These are phyloP conservation scores for Lactifluus echinatus DNA, from an alignment of 768 basidiomycete species.

Conservation along the genomic window DNA sequence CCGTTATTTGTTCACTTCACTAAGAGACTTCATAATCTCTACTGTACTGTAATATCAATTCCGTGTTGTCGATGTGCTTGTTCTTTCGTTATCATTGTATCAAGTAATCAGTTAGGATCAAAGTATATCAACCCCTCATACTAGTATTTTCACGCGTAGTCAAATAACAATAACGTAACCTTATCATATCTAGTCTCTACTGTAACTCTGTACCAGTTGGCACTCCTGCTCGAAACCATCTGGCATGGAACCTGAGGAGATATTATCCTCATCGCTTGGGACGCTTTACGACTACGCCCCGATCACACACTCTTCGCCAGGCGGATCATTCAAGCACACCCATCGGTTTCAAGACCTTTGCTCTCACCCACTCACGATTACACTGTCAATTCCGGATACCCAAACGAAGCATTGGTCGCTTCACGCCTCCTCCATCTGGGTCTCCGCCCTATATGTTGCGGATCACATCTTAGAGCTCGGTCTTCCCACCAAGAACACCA, in stretches of 20 bases:
- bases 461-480: slow-evolving; percentile 48
- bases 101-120: too few relatives aligned
- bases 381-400: slow-evolving; percentile 55
- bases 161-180: too few relatives aligned
- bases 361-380: slow-evolving; percentile 26
- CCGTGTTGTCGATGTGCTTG: too few relatives aligned
- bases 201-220: neutral
- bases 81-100: too few relatives aligned
- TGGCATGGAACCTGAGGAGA: slow-evolving; percentile 45
- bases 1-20: too few relatives aligned
- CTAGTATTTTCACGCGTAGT: too few relatives aligned
- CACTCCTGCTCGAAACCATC: too few relatives aligned
- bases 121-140: too few relatives aligned
- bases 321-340: slow-evolving; percentile 43
- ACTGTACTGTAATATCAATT: too few relatives aligned
- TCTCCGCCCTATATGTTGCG: slow-evolving; percentile 55
- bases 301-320: slow-evolving; percentile 52
- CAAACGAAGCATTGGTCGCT: slow-evolving; percentile 63
- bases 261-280: slow-evolving; percentile 56
- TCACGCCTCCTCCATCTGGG: slow-evolving; percentile 74
- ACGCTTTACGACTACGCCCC: slow-evolving; percentile 54
- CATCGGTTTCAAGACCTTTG: slow-evolving; percentile 6
- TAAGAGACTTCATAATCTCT: too few relatives aligned
- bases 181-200: too few relatives aligned
- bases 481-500: slow-evolving; percentile 21